A percentile compares a stretch with the other conserved stretches of the same genome.
Evolutionary conservation across 2,329 filamentous ascomycete species (phyloP).

Genomic region (Nothophaeocryptopus gaeumannii): DNA sequence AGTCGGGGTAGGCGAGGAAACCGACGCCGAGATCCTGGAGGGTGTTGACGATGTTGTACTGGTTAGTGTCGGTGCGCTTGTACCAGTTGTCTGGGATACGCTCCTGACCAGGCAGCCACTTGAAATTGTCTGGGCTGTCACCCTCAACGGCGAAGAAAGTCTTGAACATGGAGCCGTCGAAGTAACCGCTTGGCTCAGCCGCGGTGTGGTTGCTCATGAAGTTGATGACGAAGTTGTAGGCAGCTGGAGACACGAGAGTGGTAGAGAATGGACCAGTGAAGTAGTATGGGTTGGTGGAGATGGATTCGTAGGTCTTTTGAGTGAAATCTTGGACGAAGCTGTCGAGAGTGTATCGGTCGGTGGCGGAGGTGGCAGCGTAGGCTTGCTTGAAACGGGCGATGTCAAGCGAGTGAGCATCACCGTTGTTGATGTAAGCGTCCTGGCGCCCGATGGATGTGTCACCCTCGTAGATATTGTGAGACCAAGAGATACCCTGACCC

Average conservation of each 20-base stretch:
- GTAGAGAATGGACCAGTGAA: slow-evolving; percentile 26
- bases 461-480: slow-evolving; percentile 37
- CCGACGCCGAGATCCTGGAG: slow-evolving; percentile 13
- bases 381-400: slow-evolving; percentile 19
- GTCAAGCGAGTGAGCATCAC: slow-evolving; percentile 20
- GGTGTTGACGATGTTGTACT: slow-evolving; percentile 19
- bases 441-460: slow-evolving; percentile 32
- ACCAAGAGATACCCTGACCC: slow-evolving; percentile 24
- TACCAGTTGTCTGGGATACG: slow-evolving; percentile 24
- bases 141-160: slow-evolving; percentile 20
- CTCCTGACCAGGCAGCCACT: slow-evolving; percentile 16
- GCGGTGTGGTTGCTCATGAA: slow-evolving; percentile 24
- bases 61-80: slow-evolving; percentile 16
- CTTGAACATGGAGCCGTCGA: slow-evolving; percentile 20
- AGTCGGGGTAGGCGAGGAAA: slow-evolving; percentile 15
- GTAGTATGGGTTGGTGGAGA: slow-evolving; percentile 34
- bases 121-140: slow-evolving; percentile 8
- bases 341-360: slow-evolving; percentile 14
- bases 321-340: slow-evolving; percentile 18
- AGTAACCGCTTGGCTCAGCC: slow-evolving; percentile 15
- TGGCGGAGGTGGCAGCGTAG: slow-evolving; percentile 11
- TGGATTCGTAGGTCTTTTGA: slow-evolving; percentile 23
- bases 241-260: slow-evolving; percentile 14
- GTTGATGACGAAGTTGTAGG: slow-evolving; percentile 12
- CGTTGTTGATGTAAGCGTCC: slow-evolving; percentile 29